These are phyloP conservation scores for Metrosideros polymorpha DNA, from an alignment of 441 rosid genomes.

Conservation along the genomic window DNA sequence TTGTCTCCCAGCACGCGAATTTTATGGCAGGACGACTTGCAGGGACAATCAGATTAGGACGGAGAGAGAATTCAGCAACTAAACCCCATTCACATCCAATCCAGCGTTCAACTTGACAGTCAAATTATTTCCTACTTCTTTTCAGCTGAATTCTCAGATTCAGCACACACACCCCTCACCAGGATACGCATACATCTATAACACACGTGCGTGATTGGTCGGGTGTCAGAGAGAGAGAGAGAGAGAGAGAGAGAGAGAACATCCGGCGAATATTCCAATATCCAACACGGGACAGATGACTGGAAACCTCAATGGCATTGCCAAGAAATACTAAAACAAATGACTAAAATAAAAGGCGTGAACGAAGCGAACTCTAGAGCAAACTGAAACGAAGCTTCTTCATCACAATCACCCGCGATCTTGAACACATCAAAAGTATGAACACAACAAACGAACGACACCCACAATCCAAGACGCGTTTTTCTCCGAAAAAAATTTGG, in stretches of 20 bases:
- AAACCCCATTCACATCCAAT: neutral
- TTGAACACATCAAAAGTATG: neutral
- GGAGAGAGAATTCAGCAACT: neutral
- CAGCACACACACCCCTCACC: neutral
- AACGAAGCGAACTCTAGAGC: neutral
- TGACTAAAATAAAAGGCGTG: neutral
- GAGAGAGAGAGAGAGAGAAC: neutral
- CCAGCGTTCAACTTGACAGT: neutral
- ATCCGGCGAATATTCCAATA: neutral
- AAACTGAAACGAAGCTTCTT: neutral
- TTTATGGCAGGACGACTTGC: neutral
- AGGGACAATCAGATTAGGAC: neutral
- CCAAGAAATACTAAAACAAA: neutral
- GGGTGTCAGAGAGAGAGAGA: neutral
- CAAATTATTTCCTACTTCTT: neutral
- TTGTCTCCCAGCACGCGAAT: neutral
- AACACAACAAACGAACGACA: neutral
- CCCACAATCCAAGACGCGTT: neutral
- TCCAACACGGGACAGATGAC: neutral
- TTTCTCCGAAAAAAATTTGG: neutral
- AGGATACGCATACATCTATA: neutral
- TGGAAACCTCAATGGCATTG: neutral
- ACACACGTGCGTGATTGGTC: neutral
- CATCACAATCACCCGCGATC: neutral
- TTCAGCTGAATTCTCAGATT: neutral